phyloP scores from a whole-genome alignment of 2,329 filamentous ascomycete genomes.

The Pestalotiopsis sp. region DNA sequence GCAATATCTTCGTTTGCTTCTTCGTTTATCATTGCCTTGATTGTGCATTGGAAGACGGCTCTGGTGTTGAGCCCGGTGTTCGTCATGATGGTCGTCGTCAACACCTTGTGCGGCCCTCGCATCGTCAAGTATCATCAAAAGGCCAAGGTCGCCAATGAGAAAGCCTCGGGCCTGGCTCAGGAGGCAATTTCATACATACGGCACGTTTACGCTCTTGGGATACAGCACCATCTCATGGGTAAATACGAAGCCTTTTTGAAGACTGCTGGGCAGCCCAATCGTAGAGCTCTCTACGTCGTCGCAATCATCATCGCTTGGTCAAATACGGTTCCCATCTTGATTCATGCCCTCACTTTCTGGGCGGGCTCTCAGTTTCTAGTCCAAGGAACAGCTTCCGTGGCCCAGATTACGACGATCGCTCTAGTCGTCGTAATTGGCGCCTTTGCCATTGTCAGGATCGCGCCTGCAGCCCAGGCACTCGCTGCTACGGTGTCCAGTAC shows the following conservation, averaged over 20 bases:
- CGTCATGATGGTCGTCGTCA: slow-evolving; percentile 38
- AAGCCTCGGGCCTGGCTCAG: slow-evolving; percentile 59
- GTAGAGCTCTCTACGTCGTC: slow-evolving; percentile 1
- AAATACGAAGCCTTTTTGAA: slow-evolving; percentile 1
- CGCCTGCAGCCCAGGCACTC: slow-evolving; percentile 52
- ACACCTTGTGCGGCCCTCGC: slow-evolving; percentile 26
- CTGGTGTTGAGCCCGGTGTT: slow-evolving; percentile 35
- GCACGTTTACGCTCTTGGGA: slow-evolving; percentile 14
- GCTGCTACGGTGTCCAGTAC: slow-evolving; percentile 37
- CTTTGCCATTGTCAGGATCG: slow-evolving; percentile 14
- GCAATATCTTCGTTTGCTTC: slow-evolving; percentile 37
- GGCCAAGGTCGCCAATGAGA: slow-evolving; percentile 23
- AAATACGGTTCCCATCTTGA: slow-evolving; percentile 2
- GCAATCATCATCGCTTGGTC: slow-evolving; percentile 12
- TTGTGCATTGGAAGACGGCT: slow-evolving; percentile 45
- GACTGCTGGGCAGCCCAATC: not conserved
- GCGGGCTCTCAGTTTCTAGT: slow-evolving; percentile 13
- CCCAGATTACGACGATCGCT: slow-evolving; percentile 61
- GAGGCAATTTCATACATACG: slow-evolving; percentile 55
- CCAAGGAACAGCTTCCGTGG: slow-evolving; percentile 1
- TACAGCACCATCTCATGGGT: slow-evolving; percentile 12
- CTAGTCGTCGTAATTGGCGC: slow-evolving; percentile 63
- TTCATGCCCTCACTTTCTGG: slow-evolving; percentile 18
- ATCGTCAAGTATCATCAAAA: slow-evolving; percentile 24
- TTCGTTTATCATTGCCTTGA: slow-evolving; percentile 39